Percentiles rank a stretch among this genome's conserved stretches.
Evolutionary conservation across 116 monocot species (phyloP).

Genomic region (Iris pallida): DNA sequence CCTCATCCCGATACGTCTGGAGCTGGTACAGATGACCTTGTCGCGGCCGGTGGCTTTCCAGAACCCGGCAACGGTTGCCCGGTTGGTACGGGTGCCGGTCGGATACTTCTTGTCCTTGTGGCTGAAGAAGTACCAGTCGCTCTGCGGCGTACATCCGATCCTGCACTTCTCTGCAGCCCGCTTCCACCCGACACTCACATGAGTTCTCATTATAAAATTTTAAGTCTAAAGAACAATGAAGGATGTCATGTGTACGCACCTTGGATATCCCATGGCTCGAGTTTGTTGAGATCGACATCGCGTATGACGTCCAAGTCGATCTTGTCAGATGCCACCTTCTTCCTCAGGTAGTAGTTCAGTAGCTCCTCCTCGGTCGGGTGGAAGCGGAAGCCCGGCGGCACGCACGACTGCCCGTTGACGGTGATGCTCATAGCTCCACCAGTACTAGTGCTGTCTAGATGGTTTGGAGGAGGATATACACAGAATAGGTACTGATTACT

Average conservation of each 20-base stretch:
- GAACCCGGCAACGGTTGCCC: constrained; percentile 28
- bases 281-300: constrained; percentile 73
- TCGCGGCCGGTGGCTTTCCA: too few species aligned
- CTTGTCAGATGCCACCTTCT: constrained; percentile 54
- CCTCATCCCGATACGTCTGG: too few species aligned
- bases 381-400: constrained; percentile 81
- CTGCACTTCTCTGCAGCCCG: constrained; percentile 42
- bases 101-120: constrained; percentile 97
- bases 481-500: too few species aligned
- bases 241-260: constrained; percentile 12
- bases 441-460: background rate
- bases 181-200: too few species aligned
- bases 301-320: constrained; percentile 71
- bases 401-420: constrained; percentile 58
- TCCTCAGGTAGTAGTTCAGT: constrained; percentile 60
- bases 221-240: too few species aligned
- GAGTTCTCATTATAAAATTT: too few species aligned
- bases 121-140: constrained; percentile 93
- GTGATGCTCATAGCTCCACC: constrained; percentile 59
- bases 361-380: constrained; percentile 83
- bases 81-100: constrained; percentile 56
- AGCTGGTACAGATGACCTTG: too few species aligned
- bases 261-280: constrained; percentile 85
- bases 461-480: too few species aligned
- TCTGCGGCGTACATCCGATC: constrained; percentile 54